These are phyloP conservation scores for Remersonia thermophila DNA, from an alignment of 2,329 filamentous ascomycete species.

Conservation along the genomic window DNA sequence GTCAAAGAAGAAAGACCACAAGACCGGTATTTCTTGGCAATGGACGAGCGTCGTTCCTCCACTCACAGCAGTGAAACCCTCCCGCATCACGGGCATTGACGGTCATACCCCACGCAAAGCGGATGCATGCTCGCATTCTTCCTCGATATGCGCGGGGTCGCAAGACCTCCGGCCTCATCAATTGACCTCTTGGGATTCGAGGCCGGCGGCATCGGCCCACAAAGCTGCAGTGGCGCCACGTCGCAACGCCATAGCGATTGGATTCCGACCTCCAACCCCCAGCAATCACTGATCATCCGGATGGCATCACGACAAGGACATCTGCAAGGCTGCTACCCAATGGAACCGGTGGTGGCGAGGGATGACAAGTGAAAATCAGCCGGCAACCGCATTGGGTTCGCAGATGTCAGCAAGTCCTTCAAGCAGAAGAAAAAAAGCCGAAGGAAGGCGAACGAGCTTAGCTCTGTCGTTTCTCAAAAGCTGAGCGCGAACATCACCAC, in stretches of 20 bases:
- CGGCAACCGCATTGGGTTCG: constrained; percentile 6
- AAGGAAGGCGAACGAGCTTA: not conserved
- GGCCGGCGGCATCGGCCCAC: constrained; percentile 23
- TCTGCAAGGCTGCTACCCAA: constrained; percentile 14
- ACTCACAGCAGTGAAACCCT: not conserved
- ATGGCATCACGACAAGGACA: constrained; percentile 17
- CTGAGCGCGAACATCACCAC: too few species aligned
- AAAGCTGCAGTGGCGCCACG: constrained; percentile 27
- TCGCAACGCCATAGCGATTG: constrained; percentile 18
- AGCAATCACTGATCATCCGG: constrained; percentile 6
- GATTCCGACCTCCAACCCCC: constrained; percentile 5
- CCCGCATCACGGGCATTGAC: not conserved
- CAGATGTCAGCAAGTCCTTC: not conserved
- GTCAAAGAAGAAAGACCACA: too few species aligned
- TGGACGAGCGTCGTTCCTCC: not conserved
- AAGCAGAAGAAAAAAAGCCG: not conserved
- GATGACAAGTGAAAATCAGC: not conserved
- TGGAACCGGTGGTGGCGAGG: not conserved
- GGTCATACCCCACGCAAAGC: constrained; percentile 19
- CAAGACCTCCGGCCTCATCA: constrained; percentile 17
- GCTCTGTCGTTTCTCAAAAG: too few species aligned
- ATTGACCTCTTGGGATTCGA: constrained; percentile 14
- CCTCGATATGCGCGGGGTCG: constrained; percentile 16
- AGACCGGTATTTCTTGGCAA: constrained; percentile 1
- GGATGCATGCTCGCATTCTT: not conserved